These are phyloP conservation scores for Lotus japonicus DNA, from an alignment of 306 rosid species.

Conservation along the genomic window DNA sequence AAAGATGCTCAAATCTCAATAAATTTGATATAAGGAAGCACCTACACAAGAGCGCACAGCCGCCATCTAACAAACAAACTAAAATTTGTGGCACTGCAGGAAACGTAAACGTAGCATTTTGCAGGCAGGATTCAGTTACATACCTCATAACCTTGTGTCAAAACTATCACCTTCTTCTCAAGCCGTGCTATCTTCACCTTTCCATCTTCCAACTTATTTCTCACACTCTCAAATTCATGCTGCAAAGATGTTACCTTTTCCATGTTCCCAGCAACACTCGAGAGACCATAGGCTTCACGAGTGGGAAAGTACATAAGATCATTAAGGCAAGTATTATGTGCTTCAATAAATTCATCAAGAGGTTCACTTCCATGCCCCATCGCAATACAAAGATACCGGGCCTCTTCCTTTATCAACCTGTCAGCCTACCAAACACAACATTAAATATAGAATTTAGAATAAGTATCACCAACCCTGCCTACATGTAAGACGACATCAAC, in stretches of 20 bases:
- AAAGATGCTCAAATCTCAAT: no score
- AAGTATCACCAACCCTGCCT: neutral
- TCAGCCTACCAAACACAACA: slow-evolving; percentile 53
- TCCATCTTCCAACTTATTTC: slow-evolving; percentile 63
- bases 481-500: neutral
- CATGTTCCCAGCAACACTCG: slow-evolving; percentile 73
- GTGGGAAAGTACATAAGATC: slow-evolving; percentile 80
- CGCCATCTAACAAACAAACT: no score
- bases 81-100: neutral
- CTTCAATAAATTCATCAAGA: slow-evolving; percentile 76
- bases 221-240: slow-evolving; percentile 57
- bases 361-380: slow-evolving; percentile 80
- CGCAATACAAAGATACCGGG: slow-evolving; percentile 49
- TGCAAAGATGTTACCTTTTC: slow-evolving; percentile 76
- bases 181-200: slow-evolving; percentile 56
- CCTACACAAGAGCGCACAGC: no score
- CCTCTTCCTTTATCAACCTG: slow-evolving; percentile 62
- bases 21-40: no score
- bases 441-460: neutral
- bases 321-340: slow-evolving; percentile 62
- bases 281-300: slow-evolving; percentile 66
- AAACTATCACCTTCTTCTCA: slow-evolving; percentile 67
- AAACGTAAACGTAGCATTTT: slow-evolving; percentile 11
- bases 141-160: slow-evolving; percentile 91
- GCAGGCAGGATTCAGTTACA: neutral